A percentile compares a stretch with the other conserved stretches of the same genome.
Conservation (phyloP, 257 asterid genomes). For the Nicotiana tabacum region DNA sequence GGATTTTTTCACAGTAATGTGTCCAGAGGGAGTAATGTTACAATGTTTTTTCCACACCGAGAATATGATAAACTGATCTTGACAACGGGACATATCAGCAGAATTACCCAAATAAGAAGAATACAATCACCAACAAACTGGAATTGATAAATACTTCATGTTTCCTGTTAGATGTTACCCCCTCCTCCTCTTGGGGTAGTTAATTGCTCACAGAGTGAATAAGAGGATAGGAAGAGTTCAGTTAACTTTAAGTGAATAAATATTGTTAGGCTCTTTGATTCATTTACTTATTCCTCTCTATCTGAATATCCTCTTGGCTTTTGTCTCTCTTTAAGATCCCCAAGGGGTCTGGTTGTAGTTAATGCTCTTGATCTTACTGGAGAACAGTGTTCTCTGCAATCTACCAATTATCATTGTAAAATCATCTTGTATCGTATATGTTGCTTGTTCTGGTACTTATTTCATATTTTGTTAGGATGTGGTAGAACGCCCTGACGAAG, state of each 20-base stretch:
- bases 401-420: background rate
- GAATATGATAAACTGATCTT: background rate
- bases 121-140: background rate
- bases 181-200: background rate
- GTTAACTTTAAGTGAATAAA: no score
- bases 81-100: background rate
- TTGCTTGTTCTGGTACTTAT: background rate
- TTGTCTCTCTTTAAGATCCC: no score
- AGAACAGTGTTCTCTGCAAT: background rate
- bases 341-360: background rate
- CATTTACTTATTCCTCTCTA: no score
- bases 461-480: slow-evolving; percentile 40
- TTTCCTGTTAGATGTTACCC: background rate
- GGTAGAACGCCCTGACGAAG: slow-evolving; percentile 37
- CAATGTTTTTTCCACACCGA: background rate
- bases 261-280: no score
- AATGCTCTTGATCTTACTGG: background rate
- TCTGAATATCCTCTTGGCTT: no score
- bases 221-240: background rate
- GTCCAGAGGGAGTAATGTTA: background rate
- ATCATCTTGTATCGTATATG: background rate
- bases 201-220: background rate
- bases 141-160: background rate
- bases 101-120: background rate
- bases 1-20: background rate